Evolutionary conservation across 2,329 filamentous ascomycete genomes (phyloP), one percentile per base, ranked within the genome.

Genomic region (Davidsoniella virescens): DNA sequence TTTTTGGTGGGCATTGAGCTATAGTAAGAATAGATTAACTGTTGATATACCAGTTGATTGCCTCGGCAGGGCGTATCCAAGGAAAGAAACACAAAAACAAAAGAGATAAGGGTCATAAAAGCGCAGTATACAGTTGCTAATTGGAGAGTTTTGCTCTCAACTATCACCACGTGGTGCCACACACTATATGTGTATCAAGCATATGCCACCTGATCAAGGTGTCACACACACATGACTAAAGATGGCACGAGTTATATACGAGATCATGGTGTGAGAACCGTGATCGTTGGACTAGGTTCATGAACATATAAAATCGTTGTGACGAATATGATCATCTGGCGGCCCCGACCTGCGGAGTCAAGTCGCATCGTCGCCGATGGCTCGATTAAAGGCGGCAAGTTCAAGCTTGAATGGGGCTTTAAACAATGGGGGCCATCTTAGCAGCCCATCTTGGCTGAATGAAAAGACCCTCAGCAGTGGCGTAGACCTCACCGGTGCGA

Each of bases 361-460:
- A 36, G 17, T 39, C 10, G 6, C 14, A 23, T 36, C 23, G 29
- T 16, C 18, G 12, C 10, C 43, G 7, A 45, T 25, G n/a, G 23
- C 41, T 33, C 12, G 29, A 9, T 9, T 9, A 12, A 47, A 37
- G 37, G 16, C 29, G 33, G 36, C 23, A 23, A 26, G 29, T 49
- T 26, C 23, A 10, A 10, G 16, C 2, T 12, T 18, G 29, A 42
- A 29, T 17, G 38, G 18, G n/a, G 20, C 23, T 38, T 45, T 53
- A 53, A 4, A 47, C 47, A 7, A 53, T 53, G 6, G 51, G 51
- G 5, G 51, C 51, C 51, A 53, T 53, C 43, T 53, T 47, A 38
- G 49, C 51, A 20, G 51, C 51, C 51, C 51, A 53, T 33, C 42
- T 53, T 14, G 51, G 51, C 37, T 53, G 51, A 9, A 53, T 40